Evolutionary conservation across 2,329 filamentous ascomycete species (phyloP), one percentile per base, ranked within the genome.

Genomic region (Cryphonectria nitschkei): DNA sequence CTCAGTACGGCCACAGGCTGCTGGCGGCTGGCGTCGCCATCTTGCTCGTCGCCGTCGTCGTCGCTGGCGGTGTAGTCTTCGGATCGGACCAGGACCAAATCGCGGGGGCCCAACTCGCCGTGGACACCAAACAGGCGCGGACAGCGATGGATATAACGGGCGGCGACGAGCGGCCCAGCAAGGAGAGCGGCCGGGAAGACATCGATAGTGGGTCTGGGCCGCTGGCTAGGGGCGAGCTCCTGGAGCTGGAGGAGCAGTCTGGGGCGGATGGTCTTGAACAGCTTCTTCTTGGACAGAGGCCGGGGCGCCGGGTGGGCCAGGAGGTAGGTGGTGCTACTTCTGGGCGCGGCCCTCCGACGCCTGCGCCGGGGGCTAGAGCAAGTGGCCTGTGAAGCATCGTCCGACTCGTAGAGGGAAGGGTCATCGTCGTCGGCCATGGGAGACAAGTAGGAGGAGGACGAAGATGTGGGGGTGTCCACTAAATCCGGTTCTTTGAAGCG

Each of bases 201-300:
- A 75, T 95, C 92, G 74, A 93, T 89, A 4, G 88, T 87, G 0
- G 92, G 92, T 67, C 85, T 85, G 0, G 91, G 90, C 34, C 92
- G 87, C 41, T 71, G 69, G 72, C 88, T 85, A 56, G 84, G 80
- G 2, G 86, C 84, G n/a, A 93, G 79, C 70, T 88, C 85, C 76
- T 94, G 92, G 22, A 95, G 82, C 78, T 95, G 92, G 7, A 95
- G 84, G 7, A 94, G 81, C 26, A 94, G 81, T 67, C 88, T 88
- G 14, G 92, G 91, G 22, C 91, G 88, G 41, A 92, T 84, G 75
- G 91, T 88, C 19, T 92, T 84, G 50, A 93, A 83, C 73, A 91
- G 86, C 34, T 92, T 85, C 77, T 91, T 92, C 76, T 90, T 86
- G 76, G 84, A 82, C 74, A 86, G 81, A 72, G 88, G 77, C 76